Base-by-base conservation (phyloP, 2,329 filamentous ascomycete species). In the Hirsutella thompsonii region DNA sequence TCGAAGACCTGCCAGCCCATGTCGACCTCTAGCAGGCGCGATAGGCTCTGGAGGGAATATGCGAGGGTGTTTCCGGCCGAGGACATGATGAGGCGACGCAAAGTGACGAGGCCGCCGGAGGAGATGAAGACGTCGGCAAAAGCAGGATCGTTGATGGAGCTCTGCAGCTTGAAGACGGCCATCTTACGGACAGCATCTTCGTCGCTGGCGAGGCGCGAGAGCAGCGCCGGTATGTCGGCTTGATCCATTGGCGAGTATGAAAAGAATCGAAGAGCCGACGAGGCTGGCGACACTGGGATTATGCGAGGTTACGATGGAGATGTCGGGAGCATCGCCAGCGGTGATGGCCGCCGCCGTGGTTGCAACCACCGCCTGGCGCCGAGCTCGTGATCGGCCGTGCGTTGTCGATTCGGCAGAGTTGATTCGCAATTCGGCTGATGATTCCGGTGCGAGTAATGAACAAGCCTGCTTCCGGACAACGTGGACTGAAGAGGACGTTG, bases 151-250 rank as follows among this genome's bases (percentile, higher is more conserved):
- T 89, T 90, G 62, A 98, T 94, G 47, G 86, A 88, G 48, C 77
- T 82, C 64, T 98, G 92, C 49, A 98, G 78, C 67, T 95, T 95
- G 75, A 98, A 98, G 46, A 93, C 92, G 45, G 92, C 92, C 86
- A 96, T 95, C 64, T 98, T 98, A 56, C 89, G 86, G 51, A 86
- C 81, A 42, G 86, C 89, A 70, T 98, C 92, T 64, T 94, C 77
- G 52, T 81, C 74, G 63, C 76, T 80, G 33, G 73, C 68, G 46
- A 81, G 67, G 49, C 76, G 76, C 64, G 74, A 67, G 51, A 81
- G 67, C 50, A 81, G 70, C 58, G 73, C 72, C 38, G 77, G 77
- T 50, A 81, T 77, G 51, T 81, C 77, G 52, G 74, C 74, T 63
- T 80, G 76, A 55, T 81, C 77, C 77, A 81, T 77, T 14, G 6